These are phyloP conservation scores for Ceratopteris richardii DNA, from an alignment of 75 land plant species.

Conservation along the genomic window DNA sequence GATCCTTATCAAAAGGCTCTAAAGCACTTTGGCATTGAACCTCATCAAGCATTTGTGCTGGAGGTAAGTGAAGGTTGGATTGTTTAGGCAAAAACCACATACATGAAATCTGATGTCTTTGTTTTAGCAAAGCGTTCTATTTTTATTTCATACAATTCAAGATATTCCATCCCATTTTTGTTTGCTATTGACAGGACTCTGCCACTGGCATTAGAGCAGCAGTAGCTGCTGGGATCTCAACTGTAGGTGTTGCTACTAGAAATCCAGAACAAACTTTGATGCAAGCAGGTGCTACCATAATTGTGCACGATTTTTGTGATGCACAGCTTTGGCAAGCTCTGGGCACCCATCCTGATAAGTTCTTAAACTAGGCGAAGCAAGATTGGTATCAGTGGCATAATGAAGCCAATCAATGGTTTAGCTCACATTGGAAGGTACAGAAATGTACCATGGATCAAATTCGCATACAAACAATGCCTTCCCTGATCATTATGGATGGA, in stretches of 20 bases:
- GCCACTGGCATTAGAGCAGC: conserved; percentile 78
- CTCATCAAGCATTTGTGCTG: conserved; percentile 60
- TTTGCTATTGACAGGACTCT: conserved; percentile 44
- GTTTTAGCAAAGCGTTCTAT: no score
- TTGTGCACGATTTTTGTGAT: conserved; percentile 64
- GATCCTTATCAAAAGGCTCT: conserved; percentile 91
- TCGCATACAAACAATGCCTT: no score
- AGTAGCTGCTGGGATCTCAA: conserved; percentile 82
- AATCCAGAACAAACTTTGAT: conserved; percentile 54
- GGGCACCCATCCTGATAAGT: conserved; percentile 9
- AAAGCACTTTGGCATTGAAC: conserved; percentile 44
- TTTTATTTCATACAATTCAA: no score
- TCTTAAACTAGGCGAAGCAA: not conserved
- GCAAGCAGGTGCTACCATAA: conserved; percentile 58
- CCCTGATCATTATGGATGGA: no score
- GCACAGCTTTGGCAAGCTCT: conserved; percentile 66
- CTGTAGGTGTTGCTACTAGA: conserved; percentile 67
- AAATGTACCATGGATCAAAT: no score
- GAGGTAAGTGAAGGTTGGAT: conserved; percentile 72
- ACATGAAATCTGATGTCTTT: conserved; percentile 4
- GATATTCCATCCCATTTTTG: no score
- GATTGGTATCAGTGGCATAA: not conserved
- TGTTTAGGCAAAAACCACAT: not conserved
- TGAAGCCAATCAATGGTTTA: not conserved
- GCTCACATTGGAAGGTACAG: no score